Conservation (phyloP, 805 yeast genomes). For the Scheffersomyces spartinae region DNA sequence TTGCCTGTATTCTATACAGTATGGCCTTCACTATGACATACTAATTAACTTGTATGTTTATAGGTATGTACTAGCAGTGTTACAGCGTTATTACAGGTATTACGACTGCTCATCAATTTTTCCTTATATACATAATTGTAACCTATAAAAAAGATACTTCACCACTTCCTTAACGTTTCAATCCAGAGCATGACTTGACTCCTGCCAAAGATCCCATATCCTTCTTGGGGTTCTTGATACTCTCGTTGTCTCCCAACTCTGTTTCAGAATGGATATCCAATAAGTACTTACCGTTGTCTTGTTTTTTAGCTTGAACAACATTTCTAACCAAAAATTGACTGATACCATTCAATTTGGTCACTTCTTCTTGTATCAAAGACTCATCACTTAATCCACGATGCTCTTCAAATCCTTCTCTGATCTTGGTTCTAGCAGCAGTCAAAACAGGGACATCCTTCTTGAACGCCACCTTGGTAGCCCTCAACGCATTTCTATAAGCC, state of each 20-base stretch:
- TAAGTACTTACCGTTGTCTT: conserved; percentile 32
- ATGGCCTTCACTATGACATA: too few species aligned
- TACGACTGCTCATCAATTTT: too few species aligned
- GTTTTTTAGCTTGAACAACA: conserved; percentile 73
- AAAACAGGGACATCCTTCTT: conserved; percentile 37
- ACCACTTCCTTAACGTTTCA: too few species aligned
- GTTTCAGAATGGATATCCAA: conserved; percentile 71
- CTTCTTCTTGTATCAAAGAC: conserved; percentile 26
- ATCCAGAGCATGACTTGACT: too few species aligned
- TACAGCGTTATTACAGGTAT: too few species aligned
- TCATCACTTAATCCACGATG: conserved; percentile 11
- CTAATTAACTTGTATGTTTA: too few species aligned
- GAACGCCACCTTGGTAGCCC: conserved; percentile 58
- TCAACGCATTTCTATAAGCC: conserved; percentile 56
- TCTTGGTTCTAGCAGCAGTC: conserved; percentile 46
- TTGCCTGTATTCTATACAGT: too few species aligned
- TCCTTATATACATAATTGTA: too few species aligned
- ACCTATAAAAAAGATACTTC: too few species aligned
- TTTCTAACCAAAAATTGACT: conserved; percentile 57
- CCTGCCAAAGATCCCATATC: conserved; percentile 39
- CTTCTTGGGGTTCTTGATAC: conserved; percentile 42
- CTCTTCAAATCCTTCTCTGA: conserved; percentile 41
- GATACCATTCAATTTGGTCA: conserved; percentile 53
- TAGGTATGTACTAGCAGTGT: too few species aligned
- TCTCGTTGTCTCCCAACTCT: conserved; percentile 86